phyloP scores from a whole-genome alignment of 2,329 filamentous ascomycete species.

The Calonectria crousiana region DNA sequence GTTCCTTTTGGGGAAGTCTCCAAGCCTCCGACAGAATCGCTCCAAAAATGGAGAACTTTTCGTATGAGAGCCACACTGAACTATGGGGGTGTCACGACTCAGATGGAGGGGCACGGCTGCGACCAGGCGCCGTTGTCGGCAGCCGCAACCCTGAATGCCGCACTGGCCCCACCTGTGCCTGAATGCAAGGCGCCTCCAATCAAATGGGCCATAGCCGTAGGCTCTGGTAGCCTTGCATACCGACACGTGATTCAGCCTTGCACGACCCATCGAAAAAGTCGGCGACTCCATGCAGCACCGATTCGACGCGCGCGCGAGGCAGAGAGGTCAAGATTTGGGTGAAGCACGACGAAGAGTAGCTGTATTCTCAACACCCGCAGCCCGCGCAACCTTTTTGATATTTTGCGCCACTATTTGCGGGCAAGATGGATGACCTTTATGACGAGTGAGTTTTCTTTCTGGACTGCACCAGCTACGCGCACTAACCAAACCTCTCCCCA shows the following conservation, averaged over 20 bases:
- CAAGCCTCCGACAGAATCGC: neutral
- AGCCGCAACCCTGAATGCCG: constrained; percentile 25
- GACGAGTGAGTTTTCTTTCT: constrained; percentile 75
- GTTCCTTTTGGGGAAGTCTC: neutral
- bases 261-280: constrained; percentile 44
- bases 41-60: constrained; percentile 9
- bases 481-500: constrained; percentile 51
- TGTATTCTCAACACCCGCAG: constrained; percentile 33
- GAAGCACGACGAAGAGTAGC: constrained; percentile 36
- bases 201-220: neutral
- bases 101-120: constrained; percentile 43
- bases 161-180: constrained; percentile 40
- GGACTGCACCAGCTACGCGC: constrained; percentile 22
- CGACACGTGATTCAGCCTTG: constrained; percentile 42
- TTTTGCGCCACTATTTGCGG: constrained; percentile 27
- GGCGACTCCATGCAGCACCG: constrained; percentile 31
- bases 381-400: constrained; percentile 29
- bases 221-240: constrained; percentile 28
- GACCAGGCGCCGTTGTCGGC: constrained; percentile 43
- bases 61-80: constrained; percentile 10
- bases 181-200: constrained; percentile 23
- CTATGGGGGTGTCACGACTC: neutral
- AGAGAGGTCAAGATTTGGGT: constrained; percentile 32
- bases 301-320: constrained; percentile 38
- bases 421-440: constrained; percentile 91